Evolutionary conservation across 2,329 filamentous ascomycete species (phyloP).

Genomic region (Hirsutella thompsonii): DNA sequence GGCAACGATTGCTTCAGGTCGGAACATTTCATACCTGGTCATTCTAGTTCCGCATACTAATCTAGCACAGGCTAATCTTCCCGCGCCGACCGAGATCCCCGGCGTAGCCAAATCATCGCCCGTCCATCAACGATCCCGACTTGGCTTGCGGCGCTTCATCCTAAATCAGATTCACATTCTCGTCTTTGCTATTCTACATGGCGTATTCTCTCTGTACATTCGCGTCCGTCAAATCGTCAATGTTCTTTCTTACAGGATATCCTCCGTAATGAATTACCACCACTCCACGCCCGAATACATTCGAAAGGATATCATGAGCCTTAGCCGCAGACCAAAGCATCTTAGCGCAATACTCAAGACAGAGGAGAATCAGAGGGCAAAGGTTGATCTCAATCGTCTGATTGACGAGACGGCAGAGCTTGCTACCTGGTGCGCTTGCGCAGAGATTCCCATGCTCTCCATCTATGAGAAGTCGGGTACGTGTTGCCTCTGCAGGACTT

Average conservation of each 20-base stretch:
- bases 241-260: constrained; percentile 61
- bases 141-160: constrained; percentile 50
- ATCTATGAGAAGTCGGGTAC: constrained; percentile 84
- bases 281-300: constrained; percentile 92
- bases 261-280: constrained; percentile 83
- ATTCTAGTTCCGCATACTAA: too few species aligned
- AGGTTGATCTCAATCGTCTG: constrained; percentile 66
- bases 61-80: constrained; percentile 21
- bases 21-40: background rate
- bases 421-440: constrained; percentile 83
- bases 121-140: constrained; percentile 23
- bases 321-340: constrained; percentile 69
- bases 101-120: constrained; percentile 11
- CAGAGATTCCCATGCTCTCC: constrained; percentile 75
- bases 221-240: constrained; percentile 71
- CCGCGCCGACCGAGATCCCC: constrained; percentile 17
- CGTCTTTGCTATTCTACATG: constrained; percentile 59
- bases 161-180: constrained; percentile 50
- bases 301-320: constrained; percentile 64
- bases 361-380: constrained; percentile 54
- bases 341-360: constrained; percentile 74
- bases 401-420: constrained; percentile 88
- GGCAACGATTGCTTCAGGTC: constrained; percentile 23
- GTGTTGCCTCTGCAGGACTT: background rate
- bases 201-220: constrained; percentile 80